Evolutionary conservation across 176 grass and related monocot genomes (phyloP).

Genomic region (Pontederia paniculata): DNA sequence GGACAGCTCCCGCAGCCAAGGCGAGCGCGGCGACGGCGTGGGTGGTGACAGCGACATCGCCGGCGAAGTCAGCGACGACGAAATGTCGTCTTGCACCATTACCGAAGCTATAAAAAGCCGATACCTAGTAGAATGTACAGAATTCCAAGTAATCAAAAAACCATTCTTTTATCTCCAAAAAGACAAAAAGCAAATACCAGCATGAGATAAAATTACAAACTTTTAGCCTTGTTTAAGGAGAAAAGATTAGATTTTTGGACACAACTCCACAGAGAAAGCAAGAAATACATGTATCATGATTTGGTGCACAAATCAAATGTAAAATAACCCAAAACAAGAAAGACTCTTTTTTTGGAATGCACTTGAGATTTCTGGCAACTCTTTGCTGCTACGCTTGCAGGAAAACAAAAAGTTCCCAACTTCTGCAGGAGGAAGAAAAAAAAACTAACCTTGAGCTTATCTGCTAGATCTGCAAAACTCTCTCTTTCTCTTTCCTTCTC

Average conservation of each 20-base stretch:
- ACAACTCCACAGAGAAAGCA: too few relatives aligned
- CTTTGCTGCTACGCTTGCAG: too few relatives aligned
- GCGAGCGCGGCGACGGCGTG: conserved; percentile 21
- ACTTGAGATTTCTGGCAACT: too few relatives aligned
- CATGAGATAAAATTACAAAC: too few relatives aligned
- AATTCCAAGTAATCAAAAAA: background rate
- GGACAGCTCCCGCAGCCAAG: conserved; percentile 37
- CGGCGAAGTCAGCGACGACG: conserved; percentile 10
- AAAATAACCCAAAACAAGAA: too few relatives aligned
- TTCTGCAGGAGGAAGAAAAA: conserved; percentile 1
- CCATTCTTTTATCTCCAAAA: background rate
- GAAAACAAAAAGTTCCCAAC: too few relatives aligned
- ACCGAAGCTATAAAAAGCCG: background rate
- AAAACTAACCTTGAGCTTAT: background rate
- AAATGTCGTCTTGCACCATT: conserved; percentile 8
- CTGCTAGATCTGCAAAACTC: background rate
- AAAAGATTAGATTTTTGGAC: too few relatives aligned
- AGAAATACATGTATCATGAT: too few relatives aligned
- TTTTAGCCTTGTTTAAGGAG: too few relatives aligned
- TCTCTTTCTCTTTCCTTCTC: background rate
- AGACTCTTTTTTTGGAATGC: too few relatives aligned
- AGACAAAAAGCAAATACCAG: background rate
- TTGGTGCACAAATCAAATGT: too few relatives aligned
- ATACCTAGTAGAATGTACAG: too few relatives aligned
- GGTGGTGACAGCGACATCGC: conserved; percentile 8